These are phyloP conservation scores for Leccinum pachyderme DNA, from an alignment of 1,284 basidiomycete species.

Conservation along the genomic window DNA sequence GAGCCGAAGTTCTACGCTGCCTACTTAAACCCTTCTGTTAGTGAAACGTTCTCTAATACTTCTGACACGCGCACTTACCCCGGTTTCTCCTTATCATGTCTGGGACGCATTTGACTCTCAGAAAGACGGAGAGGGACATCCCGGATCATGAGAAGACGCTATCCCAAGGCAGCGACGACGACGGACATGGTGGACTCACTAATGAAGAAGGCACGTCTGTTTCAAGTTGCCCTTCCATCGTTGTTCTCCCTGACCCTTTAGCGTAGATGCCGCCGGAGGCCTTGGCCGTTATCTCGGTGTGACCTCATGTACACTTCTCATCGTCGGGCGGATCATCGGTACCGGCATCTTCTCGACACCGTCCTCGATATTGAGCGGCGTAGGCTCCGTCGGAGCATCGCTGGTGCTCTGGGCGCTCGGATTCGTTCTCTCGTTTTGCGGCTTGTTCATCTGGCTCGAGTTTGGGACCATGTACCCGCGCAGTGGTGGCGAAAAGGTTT, in stretches of 20 bases:
- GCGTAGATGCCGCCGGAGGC: constrained; percentile 45
- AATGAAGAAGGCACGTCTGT: constrained; percentile 29
- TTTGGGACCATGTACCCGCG: constrained; percentile 53
- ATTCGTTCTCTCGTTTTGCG: constrained; percentile 49
- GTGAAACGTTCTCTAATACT: neutral
- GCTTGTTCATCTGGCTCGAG: constrained; percentile 57
- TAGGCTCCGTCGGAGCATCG: constrained; percentile 51
- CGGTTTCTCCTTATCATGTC: constrained; percentile 6
- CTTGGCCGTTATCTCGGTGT: constrained; percentile 51
- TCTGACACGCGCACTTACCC: too few relatives aligned
- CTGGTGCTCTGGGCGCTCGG: constrained; percentile 59
- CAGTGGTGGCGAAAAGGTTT: constrained; percentile 58
- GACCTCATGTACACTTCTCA: constrained; percentile 47
- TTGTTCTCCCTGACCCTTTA: neutral
- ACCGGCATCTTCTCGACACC: constrained; percentile 66
- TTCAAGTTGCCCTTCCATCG: neutral
- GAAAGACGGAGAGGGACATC: constrained; percentile 2
- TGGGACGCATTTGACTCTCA: neutral
- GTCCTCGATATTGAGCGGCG: constrained; percentile 49
- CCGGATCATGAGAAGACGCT: constrained; percentile 1
- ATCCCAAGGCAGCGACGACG: constrained; percentile 1
- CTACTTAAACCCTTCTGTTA: neutral
- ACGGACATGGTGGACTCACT: constrained; percentile 24
- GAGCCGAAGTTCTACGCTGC: neutral
- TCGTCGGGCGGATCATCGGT: constrained; percentile 53